Evolutionary conservation across 1,284 basidiomycete species (phyloP), one percentile per base, ranked within the genome.

Genomic region (Chondrostereum purpureum): DNA sequence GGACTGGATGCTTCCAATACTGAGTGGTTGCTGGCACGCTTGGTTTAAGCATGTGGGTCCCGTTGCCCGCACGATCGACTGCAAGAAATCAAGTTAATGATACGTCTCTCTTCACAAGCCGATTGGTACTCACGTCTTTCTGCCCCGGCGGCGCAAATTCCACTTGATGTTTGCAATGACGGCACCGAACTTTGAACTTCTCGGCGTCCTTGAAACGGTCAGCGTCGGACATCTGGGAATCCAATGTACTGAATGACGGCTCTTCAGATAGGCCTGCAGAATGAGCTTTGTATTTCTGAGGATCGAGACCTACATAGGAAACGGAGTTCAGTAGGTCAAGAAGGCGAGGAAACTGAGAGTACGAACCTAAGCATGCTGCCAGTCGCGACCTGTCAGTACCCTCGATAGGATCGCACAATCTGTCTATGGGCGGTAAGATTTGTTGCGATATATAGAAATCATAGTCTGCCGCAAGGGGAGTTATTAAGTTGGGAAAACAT

Each of bases 321-420:
- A 23, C n/a, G 34, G 4, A 31, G 20, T n/a, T 16, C 13, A n/a
- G n/a, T n/a, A 12, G 21, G 43, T 10, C 31, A 36, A 22, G 36
- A 23, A 13, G 18, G 12, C 24, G 2, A 8, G 48, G 17, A 22
- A 4, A n/a, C n/a, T n/a, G n/a, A n/a, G n/a, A n/a, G n/a, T n/a
- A 64, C 78, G 46, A 57, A 87, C 93, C 95, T 5, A 99, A 78
- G 60, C 93, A 98, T 67, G 97, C 92, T 1, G 96, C 96, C 12
- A 99, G 68, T 21, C 95, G 76, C 6, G 91, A 72, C 23, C 90
- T 78, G 57, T 99, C 95, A 0, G 94, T 98, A 5, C 95, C 95
- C 58, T 97, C 92, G 47, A 99, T 98, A 4, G 88, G 86, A 46
- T 97, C 96, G 60, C 95, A 99, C 47, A 99, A 68, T 58, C 96